Evolutionary conservation across 2,329 filamentous ascomycete genomes (phyloP).

Genomic region (Phialophora chinensis): DNA sequence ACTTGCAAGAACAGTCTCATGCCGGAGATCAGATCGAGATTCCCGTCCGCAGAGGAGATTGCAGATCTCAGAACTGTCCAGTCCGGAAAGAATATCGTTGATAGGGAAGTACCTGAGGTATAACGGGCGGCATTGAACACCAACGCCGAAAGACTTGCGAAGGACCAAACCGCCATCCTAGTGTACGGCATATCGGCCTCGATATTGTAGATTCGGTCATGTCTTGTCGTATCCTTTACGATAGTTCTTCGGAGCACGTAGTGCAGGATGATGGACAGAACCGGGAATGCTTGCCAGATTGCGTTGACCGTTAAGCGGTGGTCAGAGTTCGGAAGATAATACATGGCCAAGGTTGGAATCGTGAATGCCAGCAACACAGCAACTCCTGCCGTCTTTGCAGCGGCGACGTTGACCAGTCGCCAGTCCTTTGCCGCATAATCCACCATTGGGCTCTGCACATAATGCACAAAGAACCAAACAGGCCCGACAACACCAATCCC

Average conservation of each 20-base stretch:
- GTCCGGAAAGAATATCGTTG: conserved; percentile 10
- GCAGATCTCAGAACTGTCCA: conserved; percentile 3
- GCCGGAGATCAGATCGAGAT: conserved; percentile 34
- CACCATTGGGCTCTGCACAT: conserved; percentile 44
- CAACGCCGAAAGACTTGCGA: conserved; percentile 12
- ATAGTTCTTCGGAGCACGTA: conserved; percentile 16
- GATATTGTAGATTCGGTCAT: conserved; percentile 19
- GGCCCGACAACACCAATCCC: conserved; percentile 45
- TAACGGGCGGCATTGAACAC: conserved; percentile 7
- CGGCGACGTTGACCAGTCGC: conserved; percentile 41
- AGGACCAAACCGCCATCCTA: background rate
- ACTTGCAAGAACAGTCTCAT: conserved; percentile 20
- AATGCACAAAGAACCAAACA: conserved; percentile 49
- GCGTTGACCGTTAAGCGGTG: conserved; percentile 36
- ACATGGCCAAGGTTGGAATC: conserved; percentile 41
- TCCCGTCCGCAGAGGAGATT: conserved; percentile 38
- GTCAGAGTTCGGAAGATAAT: conserved; percentile 33
- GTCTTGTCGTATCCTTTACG: conserved; percentile 15
- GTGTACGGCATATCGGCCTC: conserved; percentile 18
- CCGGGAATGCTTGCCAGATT: conserved; percentile 38
- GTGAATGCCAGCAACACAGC: conserved; percentile 31
- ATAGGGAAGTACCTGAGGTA: background rate
- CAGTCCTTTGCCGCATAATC: conserved; percentile 45
- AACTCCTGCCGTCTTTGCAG: conserved; percentile 14
- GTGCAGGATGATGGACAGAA: conserved; percentile 19